phyloP scores from a whole-genome alignment of 495 filamentous ascomycete species.

The Hyaloscypha variabilis region DNA sequence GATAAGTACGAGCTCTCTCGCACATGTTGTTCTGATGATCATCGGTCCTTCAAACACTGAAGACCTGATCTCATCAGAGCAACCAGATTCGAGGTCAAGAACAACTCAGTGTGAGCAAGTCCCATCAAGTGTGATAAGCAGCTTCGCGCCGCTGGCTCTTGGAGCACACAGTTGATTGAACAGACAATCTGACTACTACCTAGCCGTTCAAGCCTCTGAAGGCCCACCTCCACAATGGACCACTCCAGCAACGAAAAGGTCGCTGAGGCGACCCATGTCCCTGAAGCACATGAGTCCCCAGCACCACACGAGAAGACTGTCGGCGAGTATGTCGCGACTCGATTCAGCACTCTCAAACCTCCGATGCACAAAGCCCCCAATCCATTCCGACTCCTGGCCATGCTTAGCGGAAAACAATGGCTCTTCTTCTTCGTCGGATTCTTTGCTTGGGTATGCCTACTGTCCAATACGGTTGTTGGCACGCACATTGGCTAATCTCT shows the following conservation, averaged over 20 bases:
- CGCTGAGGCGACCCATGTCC: neutral
- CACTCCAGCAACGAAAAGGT: neutral
- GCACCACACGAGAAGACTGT: slow-evolving; percentile 49
- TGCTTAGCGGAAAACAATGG: slow-evolving; percentile 80
- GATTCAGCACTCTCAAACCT: slow-evolving; percentile 72
- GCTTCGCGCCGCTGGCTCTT: neutral
- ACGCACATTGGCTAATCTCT: slow-evolving; percentile 8
- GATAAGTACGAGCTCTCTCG: neutral
- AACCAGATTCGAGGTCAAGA: neutral
- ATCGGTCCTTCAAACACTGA: neutral
- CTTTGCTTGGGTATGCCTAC: slow-evolving; percentile 59
- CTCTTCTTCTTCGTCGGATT: slow-evolving; percentile 79
- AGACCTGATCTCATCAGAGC: neutral
- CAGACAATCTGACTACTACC: neutral
- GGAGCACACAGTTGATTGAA: neutral
- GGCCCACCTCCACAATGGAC: slow-evolving; percentile 1
- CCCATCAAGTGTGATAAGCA: neutral
- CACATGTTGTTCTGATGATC: neutral
- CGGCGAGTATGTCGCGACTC: slow-evolving; percentile 66
- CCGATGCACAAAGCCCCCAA: slow-evolving; percentile 80
- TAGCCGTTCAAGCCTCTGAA: neutral
- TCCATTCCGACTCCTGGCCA: slow-evolving; percentile 69
- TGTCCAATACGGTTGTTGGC: neutral
- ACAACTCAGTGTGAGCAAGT: neutral
- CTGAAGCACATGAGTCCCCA: neutral